Conservation (phyloP, 352 stramenopile genomes). For the Pythium pyrilobum region DNA sequence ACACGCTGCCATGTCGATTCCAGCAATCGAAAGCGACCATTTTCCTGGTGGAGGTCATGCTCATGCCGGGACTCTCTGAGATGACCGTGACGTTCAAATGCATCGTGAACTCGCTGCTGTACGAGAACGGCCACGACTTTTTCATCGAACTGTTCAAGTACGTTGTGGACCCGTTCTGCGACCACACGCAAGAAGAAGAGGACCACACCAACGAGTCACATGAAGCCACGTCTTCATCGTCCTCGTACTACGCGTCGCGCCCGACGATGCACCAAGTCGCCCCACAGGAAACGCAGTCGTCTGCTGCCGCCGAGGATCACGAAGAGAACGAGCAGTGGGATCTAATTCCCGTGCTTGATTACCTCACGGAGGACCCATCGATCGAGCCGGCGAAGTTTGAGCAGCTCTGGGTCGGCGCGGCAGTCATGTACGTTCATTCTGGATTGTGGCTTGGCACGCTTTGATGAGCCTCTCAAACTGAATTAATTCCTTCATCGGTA, state of each 20-base stretch:
- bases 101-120: constrained; percentile 84
- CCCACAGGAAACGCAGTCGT: constrained; percentile 17
- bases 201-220: neutral
- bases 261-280: constrained; percentile 13
- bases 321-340: constrained; percentile 31
- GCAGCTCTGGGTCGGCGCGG: constrained; percentile 64
- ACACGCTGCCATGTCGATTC: constrained; percentile 6
- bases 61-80: constrained; percentile 72
- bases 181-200: constrained; percentile 5
- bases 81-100: constrained; percentile 86
- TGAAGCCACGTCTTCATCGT: constrained; percentile 2
- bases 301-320: constrained; percentile 21
- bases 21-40: constrained; percentile 71
- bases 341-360: constrained; percentile 59
- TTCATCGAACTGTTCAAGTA: constrained; percentile 83
- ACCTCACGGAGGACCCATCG: constrained; percentile 46
- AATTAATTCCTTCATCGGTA: no score
- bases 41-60: constrained; percentile 76
- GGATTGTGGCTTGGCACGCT: neutral
- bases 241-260: constrained; percentile 3
- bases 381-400: constrained; percentile 79
- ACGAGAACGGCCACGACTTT: constrained; percentile 77
- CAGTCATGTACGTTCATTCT: constrained; percentile 56
- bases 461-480: neutral
- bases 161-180: constrained; percentile 57